These are phyloP conservation scores for Fusarium coffeatum DNA, from an alignment of 2,329 filamentous ascomycete species.

Conservation along the genomic window DNA sequence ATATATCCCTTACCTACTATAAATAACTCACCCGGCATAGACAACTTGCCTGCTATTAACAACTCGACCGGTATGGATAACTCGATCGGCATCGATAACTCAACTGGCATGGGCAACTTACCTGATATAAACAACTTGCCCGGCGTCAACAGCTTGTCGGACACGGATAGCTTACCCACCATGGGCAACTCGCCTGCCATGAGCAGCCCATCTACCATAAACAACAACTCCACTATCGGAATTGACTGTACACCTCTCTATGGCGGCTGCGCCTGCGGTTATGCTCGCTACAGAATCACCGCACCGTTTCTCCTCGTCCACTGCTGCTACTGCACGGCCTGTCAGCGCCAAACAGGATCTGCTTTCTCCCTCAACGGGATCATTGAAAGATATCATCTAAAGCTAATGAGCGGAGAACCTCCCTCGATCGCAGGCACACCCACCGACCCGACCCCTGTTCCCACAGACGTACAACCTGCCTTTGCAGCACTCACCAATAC, in stretches of 20 bases:
- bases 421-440: conserved; percentile 31
- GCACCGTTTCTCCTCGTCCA: conserved; percentile 62
- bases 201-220: not conserved
- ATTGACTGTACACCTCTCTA: conserved; percentile 42
- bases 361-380: conserved; percentile 56
- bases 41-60: not conserved
- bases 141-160: too few species aligned
- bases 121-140: not conserved
- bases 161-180: not conserved
- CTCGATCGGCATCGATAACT: too few species aligned
- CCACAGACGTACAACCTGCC: conserved; percentile 28
- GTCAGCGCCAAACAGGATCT: conserved; percentile 59
- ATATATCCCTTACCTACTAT: too few species aligned
- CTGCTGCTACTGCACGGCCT: conserved; percentile 61
- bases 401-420: not conserved
- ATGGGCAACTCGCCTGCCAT: not conserved
- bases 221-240: not conserved
- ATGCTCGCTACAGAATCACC: conserved; percentile 74
- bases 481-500: conserved; percentile 40
- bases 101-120: not conserved
- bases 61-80: not conserved
- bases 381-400: conserved; percentile 49
- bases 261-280: conserved; percentile 74
- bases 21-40: not conserved
- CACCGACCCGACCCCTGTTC: conserved; percentile 11